Evolutionary conservation across 2,329 filamentous ascomycete species (phyloP).

Genomic region (Keithomyces neogunnii): DNA sequence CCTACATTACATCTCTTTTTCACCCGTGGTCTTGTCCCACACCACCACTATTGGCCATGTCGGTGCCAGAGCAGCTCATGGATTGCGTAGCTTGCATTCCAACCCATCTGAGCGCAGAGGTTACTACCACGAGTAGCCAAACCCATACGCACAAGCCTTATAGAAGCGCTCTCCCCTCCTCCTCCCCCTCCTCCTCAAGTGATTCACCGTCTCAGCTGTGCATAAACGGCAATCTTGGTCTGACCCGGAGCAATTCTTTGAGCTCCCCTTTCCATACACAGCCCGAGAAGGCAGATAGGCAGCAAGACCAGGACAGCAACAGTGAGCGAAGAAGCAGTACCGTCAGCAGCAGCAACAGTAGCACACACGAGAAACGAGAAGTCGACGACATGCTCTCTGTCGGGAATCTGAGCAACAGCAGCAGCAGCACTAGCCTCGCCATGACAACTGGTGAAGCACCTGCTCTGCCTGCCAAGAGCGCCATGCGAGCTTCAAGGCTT

Average conservation of each 20-base stretch:
- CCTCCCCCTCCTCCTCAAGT: background rate
- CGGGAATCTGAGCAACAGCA: constrained; percentile 11
- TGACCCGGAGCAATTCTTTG: background rate
- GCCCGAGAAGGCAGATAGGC: background rate
- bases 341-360: background rate
- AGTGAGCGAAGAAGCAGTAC: background rate
- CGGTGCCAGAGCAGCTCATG: constrained; percentile 8
- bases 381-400: constrained; percentile 21
- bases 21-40: background rate
- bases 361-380: constrained; percentile 1
- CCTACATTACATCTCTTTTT: background rate
- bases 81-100: constrained; percentile 12
- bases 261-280: background rate
- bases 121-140: background rate
- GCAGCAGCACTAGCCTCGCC: constrained; percentile 9
- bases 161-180: constrained; percentile 13
- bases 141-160: constrained; percentile 7
- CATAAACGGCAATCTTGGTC: constrained; percentile 1
- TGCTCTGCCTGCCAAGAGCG: constrained; percentile 41
- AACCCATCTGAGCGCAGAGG: constrained; percentile 5
- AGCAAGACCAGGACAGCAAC: constrained; percentile 5
- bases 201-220: background rate
- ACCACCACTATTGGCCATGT: constrained; percentile 8
- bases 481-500: constrained; percentile 37
- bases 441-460: constrained; percentile 22